Conservation (phyloP, 192 early-diverging fungal species). For the Coemansia sp. region DNA sequence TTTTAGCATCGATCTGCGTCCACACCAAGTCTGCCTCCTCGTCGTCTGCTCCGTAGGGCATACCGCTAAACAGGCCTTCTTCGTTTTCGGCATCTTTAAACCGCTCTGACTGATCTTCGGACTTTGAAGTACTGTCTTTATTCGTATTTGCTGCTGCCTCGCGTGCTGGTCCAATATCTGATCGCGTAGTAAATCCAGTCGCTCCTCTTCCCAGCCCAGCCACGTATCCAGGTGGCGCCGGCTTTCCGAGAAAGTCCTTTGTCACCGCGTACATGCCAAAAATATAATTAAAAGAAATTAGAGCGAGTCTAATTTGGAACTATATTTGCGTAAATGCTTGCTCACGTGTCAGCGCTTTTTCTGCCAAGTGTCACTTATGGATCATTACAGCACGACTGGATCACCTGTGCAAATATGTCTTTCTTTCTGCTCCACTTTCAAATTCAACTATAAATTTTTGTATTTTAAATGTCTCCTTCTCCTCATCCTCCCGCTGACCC, state of each 20-base stretch:
- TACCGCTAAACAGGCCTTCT: constrained; percentile 81
- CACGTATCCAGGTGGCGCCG: constrained; percentile 94
- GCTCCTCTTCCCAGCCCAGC: constrained; percentile 97
- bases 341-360: neutral
- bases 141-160: constrained; percentile 61
- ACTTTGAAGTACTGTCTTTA: constrained; percentile 8
- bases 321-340: neutral
- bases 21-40: constrained; percentile 97
- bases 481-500: constrained; percentile 16
- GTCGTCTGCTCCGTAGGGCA: constrained; percentile 94
- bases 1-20: constrained; percentile 83
- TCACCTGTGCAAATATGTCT: neutral
- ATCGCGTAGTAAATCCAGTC: constrained; percentile 96
- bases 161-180: constrained; percentile 96
- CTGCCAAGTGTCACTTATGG: neutral
- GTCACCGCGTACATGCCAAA: constrained; percentile 41
- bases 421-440: neutral
- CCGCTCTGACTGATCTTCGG: constrained; percentile 14
- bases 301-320: neutral
- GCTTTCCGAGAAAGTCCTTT: constrained; percentile 92
- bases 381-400: no score
- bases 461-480: neutral
- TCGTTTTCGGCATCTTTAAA: constrained; percentile 95
- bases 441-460: neutral
- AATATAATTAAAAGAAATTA: neutral